These are phyloP conservation scores for Monosporascus ibericus DNA, from an alignment of 2,329 filamentous ascomycete genomes.

Conservation along the genomic window DNA sequence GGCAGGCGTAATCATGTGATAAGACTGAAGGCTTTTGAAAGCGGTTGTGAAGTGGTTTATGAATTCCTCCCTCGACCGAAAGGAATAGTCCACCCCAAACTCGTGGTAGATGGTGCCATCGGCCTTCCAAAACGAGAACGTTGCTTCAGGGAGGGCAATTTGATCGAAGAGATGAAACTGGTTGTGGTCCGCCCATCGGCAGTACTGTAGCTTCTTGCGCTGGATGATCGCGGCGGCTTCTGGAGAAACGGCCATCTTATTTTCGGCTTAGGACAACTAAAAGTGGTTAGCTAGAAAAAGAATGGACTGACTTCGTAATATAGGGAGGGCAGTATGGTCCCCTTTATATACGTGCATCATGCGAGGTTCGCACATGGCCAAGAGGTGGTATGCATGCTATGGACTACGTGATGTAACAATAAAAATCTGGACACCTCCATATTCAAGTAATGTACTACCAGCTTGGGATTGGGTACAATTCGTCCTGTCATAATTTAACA, in stretches of 20 bases:
- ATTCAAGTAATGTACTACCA: no score
- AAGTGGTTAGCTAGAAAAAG: no score
- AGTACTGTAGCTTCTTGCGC: constrained; percentile 10
- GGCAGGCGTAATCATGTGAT: constrained; percentile 3
- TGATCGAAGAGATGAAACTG: constrained; percentile 5
- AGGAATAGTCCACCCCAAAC: not conserved
- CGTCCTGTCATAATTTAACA: no score
- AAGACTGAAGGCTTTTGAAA: not conserved
- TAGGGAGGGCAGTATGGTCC: no score
- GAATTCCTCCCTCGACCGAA: constrained; percentile 4
- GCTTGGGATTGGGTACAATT: no score
- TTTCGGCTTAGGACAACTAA: no score
- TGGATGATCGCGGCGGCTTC: constrained; percentile 9
- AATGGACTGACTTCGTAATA: no score
- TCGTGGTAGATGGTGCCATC: not conserved
- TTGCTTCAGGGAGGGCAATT: constrained; percentile 7
- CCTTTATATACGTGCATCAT: no score
- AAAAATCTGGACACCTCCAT: no score
- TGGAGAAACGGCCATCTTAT: not conserved
- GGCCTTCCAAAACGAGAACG: constrained; percentile 1
- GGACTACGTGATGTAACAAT: no score
- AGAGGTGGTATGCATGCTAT: no score
- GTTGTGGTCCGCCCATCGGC: constrained; percentile 7
- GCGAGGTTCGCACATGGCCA: no score
- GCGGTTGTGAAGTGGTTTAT: constrained; percentile 1